These are phyloP conservation scores for Populus deltoides DNA, from an alignment of 345 rosid genomes.

Conservation along the genomic window DNA sequence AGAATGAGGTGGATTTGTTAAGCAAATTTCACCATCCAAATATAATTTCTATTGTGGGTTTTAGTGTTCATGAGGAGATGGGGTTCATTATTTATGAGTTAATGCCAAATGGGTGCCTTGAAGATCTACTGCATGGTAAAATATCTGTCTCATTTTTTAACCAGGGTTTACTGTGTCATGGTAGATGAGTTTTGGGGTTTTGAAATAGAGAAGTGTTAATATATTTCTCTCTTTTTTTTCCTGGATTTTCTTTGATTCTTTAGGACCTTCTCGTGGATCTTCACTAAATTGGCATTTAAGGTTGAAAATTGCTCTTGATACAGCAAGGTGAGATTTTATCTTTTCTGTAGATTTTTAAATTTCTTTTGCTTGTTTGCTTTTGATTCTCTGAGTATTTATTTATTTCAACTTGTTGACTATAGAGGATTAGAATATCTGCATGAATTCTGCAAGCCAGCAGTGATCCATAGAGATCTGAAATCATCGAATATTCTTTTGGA, in stretches of 20 bases:
- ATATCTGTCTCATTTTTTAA: background rate
- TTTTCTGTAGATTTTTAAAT: slow-evolving; percentile 1
- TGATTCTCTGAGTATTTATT: background rate
- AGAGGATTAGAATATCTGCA: slow-evolving; percentile 97
- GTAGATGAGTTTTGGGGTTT: background rate
- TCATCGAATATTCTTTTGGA: slow-evolving; percentile 91
- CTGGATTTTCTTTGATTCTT: background rate
- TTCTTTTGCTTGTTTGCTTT: background rate
- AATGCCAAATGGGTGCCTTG: slow-evolving; percentile 87
- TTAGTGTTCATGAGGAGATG: slow-evolving; percentile 50
- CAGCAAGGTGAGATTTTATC: slow-evolving; percentile 65
- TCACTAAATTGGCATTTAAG: slow-evolving; percentile 78
- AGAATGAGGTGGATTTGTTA: slow-evolving; percentile 82
- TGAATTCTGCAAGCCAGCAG: slow-evolving; percentile 80
- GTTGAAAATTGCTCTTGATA: slow-evolving; percentile 92
- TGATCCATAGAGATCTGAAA: slow-evolving; percentile 98
- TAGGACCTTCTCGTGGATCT: slow-evolving; percentile 77
- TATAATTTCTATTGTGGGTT: slow-evolving; percentile 72
- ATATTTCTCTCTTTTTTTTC: background rate
- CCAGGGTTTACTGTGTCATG: background rate
- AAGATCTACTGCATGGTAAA: slow-evolving; percentile 85
- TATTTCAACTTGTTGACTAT: slow-evolving; percentile 30
- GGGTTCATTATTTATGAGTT: slow-evolving; percentile 80
- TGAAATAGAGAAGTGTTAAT: background rate
- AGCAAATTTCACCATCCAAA: slow-evolving; percentile 78